Conservation (phyloP, 2,329 filamentous ascomycete genomes). For the Anisogramma anomala region DNA sequence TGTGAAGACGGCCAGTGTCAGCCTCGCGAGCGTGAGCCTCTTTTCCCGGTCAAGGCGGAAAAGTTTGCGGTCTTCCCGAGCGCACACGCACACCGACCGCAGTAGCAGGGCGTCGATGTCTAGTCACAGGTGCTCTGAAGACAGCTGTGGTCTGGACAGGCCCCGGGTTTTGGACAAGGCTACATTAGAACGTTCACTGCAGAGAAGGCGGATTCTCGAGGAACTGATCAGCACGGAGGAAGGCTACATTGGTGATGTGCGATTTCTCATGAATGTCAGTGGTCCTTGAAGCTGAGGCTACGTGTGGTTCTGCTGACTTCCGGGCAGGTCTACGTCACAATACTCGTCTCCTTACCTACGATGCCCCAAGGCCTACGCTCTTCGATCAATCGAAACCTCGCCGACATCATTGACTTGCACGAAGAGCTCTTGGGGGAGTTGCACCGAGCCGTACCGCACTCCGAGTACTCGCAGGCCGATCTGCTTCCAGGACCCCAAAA, state of each 20-base stretch:
- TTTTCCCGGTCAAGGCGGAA: slow-evolving; percentile 47
- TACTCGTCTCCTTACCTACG: slow-evolving; percentile 59
- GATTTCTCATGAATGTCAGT: slow-evolving; percentile 72
- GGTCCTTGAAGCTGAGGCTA: background rate
- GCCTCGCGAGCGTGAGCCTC: slow-evolving; percentile 60
- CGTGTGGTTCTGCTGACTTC: slow-evolving; percentile 16
- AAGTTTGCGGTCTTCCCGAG: slow-evolving; percentile 40
- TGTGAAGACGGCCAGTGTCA: slow-evolving; percentile 70
- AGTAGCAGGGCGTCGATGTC: slow-evolving; percentile 51
- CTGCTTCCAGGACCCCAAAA: slow-evolving; percentile 11
- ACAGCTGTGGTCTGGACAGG: slow-evolving; percentile 50
- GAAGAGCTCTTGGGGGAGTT: slow-evolving; percentile 69
- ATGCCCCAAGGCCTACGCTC: slow-evolving; percentile 52
- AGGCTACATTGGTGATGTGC: slow-evolving; percentile 76
- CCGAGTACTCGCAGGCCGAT: slow-evolving; percentile 45
- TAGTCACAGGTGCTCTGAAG: slow-evolving; percentile 51
- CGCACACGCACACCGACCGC: slow-evolving; percentile 48
- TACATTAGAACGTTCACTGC: slow-evolving; percentile 58
- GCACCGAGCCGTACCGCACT: slow-evolving; percentile 57
- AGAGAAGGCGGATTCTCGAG: slow-evolving; percentile 68
- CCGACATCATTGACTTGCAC: slow-evolving; percentile 71
- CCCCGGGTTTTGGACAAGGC: slow-evolving; percentile 48
- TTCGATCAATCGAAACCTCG: slow-evolving; percentile 68
- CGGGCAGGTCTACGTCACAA: slow-evolving; percentile 57
- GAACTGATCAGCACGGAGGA: slow-evolving; percentile 82